These are phyloP conservation scores for Prunella vulgaris DNA, from an alignment of 257 asterid genomes.

Conservation along the genomic window DNA sequence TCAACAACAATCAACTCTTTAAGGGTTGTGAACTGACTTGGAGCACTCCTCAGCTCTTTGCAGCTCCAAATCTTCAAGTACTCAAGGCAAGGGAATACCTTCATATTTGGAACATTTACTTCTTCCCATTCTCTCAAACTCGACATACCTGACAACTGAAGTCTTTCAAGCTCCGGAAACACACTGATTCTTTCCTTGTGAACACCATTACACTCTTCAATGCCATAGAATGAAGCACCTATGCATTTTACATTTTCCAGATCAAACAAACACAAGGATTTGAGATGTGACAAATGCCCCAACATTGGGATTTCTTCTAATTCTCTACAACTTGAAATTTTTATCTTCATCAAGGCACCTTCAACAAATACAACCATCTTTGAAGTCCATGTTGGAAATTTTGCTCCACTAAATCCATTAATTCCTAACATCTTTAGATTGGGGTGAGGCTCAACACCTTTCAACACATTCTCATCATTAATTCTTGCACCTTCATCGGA, in stretches of 20 bases:
- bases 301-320: neutral
- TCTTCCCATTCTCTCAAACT: too few species aligned
- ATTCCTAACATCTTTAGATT: neutral
- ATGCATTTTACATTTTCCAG: neutral
- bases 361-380: neutral
- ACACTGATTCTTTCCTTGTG: too few species aligned
- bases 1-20: too few species aligned
- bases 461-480: neutral
- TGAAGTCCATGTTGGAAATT: neutral
- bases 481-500: neutral
- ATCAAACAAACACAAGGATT: neutral
- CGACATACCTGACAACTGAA: too few species aligned
- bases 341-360: neutral
- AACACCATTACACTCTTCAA: neutral
- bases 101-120: too few species aligned
- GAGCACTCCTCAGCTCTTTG: too few species aligned
- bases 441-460: slow-evolving; percentile 7
- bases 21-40: too few species aligned
- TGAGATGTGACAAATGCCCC: slow-evolving; percentile 14
- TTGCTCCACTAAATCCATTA: neutral
- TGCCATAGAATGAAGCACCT: neutral
- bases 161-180: too few species aligned
- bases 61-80: too few species aligned
- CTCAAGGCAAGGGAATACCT: too few species aligned
- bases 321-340: neutral